Percentiles rank a stretch among this genome's conserved stretches.
These are phyloP conservation scores for Hyaloperonospora brassicae DNA, from an alignment of 352 stramenopile species.

Conservation along the genomic window DNA sequence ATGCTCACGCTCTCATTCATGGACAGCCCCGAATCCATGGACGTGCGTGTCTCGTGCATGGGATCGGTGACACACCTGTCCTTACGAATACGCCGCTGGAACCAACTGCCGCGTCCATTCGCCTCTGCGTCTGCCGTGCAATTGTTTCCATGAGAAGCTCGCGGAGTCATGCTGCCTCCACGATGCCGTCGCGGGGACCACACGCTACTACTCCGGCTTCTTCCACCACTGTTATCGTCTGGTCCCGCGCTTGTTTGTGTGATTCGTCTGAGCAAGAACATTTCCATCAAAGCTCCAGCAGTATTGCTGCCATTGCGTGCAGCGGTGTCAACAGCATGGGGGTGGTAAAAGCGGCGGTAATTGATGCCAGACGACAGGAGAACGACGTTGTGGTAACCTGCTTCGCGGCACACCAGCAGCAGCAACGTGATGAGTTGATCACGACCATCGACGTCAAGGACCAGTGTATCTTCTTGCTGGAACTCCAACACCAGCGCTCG, in stretches of 20 bases:
- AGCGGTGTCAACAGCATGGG: constrained; percentile 30
- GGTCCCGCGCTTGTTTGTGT: constrained; percentile 24
- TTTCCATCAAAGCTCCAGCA: constrained; percentile 31
- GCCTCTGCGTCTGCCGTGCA: constrained; percentile 10
- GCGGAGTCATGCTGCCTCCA: constrained; percentile 7
- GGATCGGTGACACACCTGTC: constrained; percentile 23
- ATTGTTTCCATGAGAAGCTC: constrained; percentile 19
- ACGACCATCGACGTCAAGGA: constrained; percentile 43
- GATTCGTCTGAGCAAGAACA: constrained; percentile 51
- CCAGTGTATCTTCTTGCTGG: constrained; percentile 43
- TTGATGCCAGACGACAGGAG: constrained; percentile 35
- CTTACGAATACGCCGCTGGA: constrained; percentile 29
- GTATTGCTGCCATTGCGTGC: constrained; percentile 16
- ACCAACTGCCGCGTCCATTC: constrained; percentile 23
- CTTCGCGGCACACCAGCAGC: constrained; percentile 53
- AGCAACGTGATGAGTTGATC: constrained; percentile 64
- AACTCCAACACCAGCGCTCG: constrained; percentile 62
- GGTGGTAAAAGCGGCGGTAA: constrained; percentile 52
- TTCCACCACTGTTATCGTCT: constrained; percentile 11
- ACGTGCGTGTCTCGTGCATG: constrained; percentile 33
- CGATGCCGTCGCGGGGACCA: constrained; percentile 23
- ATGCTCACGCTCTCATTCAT: constrained; percentile 47
- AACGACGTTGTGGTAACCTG: constrained; percentile 43
- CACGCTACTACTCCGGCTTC: constrained; percentile 15
- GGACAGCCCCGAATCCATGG: constrained; percentile 36